Percentiles rank a stretch among this genome's conserved stretches.
phyloP scores from a whole-genome alignment of 2,329 filamentous ascomycete genomes.

The Aspergillus sp. region DNA sequence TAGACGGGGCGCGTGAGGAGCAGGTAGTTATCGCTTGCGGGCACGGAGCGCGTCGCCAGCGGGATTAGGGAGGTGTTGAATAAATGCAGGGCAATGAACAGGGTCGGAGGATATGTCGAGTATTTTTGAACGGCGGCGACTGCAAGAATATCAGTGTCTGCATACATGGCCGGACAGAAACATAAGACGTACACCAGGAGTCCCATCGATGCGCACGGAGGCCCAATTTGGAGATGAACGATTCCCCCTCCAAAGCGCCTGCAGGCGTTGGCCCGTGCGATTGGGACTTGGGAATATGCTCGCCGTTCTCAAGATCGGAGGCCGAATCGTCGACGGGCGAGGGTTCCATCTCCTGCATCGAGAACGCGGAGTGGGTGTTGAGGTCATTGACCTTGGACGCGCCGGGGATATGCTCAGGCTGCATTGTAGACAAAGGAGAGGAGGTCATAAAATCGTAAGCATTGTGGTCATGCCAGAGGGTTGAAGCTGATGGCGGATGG shows the following conservation, averaged over 20 bases:
- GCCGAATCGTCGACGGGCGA: constrained; percentile 59
- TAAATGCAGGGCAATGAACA: constrained; percentile 69
- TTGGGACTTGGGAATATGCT: constrained; percentile 30
- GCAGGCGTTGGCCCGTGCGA: constrained; percentile 6
- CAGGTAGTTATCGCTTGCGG: constrained; percentile 71
- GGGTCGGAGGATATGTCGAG: constrained; percentile 72
- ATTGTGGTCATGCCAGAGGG: constrained; percentile 7
- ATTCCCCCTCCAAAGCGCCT: constrained; percentile 8
- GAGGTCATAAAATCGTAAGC: constrained; percentile 6
- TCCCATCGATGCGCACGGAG: constrained; percentile 62
- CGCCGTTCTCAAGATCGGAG: constrained; percentile 41
- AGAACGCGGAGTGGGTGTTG: constrained; percentile 45
- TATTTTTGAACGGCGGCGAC: constrained; percentile 75
- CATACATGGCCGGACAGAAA: too few species aligned
- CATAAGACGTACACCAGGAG: constrained; percentile 65
- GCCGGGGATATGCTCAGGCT: constrained; percentile 5
- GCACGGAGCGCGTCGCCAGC: constrained; percentile 60
- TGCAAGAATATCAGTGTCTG: constrained; percentile 24
- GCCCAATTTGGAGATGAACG: constrained; percentile 31
- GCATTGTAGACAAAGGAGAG: constrained; percentile 9
- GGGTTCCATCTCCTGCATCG: constrained; percentile 71
- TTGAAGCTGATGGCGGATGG: too few species aligned
- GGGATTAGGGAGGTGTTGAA: constrained; percentile 76
- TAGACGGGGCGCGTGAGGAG: constrained; percentile 88
- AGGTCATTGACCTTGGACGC: constrained; percentile 17